Conservation (phyloP, 2,329 filamentous ascomycete genomes). For the Amphichorda felina region DNA sequence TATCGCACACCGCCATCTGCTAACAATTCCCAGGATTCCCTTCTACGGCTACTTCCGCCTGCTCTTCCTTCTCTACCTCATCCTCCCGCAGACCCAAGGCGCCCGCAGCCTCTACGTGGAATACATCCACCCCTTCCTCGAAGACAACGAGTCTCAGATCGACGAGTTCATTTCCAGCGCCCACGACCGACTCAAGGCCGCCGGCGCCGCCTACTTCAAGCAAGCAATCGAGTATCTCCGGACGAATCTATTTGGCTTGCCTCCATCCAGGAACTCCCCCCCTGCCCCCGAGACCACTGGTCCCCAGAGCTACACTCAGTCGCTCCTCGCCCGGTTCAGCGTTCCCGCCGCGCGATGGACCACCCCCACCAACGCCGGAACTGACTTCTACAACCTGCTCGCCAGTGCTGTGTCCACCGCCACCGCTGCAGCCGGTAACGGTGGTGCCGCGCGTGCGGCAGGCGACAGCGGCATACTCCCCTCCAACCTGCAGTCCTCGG, state of each 20-base stretch:
- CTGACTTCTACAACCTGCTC: constrained; percentile 69
- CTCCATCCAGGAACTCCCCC: constrained; percentile 33
- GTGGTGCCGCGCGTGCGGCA: constrained; percentile 9
- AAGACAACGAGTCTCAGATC: constrained; percentile 77
- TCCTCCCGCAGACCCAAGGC: constrained; percentile 95
- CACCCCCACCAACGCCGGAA: constrained; percentile 27
- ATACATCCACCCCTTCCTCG: constrained; percentile 79
- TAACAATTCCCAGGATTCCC: constrained; percentile 49
- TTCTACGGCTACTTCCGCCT: constrained; percentile 91
- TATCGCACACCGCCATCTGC: not conserved
- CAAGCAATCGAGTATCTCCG: constrained; percentile 59
- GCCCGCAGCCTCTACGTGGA: constrained; percentile 75
- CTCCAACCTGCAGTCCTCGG: constrained; percentile 47
- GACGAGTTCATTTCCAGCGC: constrained; percentile 77
- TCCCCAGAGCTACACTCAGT: constrained; percentile 59
- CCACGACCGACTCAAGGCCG: constrained; percentile 66
- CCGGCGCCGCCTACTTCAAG: constrained; percentile 67
- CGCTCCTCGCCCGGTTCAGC: constrained; percentile 74
- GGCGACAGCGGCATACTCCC: constrained; percentile 55
- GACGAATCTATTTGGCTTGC: constrained; percentile 68
- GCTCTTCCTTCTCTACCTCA: constrained; percentile 80
- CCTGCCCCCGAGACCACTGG: constrained; percentile 28
- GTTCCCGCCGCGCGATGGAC: constrained; percentile 58
- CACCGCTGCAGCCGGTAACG: constrained; percentile 24
- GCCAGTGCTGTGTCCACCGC: constrained; percentile 60